Percentiles rank a stretch among this genome's conserved stretches.
These are phyloP conservation scores for Kernera saxatilis DNA, from an alignment of 345 rosid species.

Conservation along the genomic window DNA sequence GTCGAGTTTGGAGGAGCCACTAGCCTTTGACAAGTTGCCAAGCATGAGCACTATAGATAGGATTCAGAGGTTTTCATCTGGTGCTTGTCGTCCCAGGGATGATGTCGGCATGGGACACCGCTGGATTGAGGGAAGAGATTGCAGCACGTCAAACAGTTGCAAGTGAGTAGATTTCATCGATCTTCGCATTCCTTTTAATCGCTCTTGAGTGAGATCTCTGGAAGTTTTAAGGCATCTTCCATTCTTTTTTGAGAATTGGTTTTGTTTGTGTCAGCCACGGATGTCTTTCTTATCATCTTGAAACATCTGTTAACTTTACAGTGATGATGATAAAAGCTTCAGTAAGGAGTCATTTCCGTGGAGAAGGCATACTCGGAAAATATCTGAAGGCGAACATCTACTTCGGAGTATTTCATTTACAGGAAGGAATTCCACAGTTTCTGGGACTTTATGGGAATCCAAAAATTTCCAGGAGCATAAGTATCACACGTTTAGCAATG, in stretches of 20 bases:
- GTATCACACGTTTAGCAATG: slow-evolving; percentile 34
- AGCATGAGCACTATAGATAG: slow-evolving; percentile 81
- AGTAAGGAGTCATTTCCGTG: slow-evolving; percentile 65
- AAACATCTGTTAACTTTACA: slow-evolving; percentile 31
- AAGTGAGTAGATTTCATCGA: slow-evolving; percentile 38
- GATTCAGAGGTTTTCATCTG: slow-evolving; percentile 82
- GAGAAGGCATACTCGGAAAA: slow-evolving; percentile 58
- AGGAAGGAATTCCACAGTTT: slow-evolving; percentile 37
- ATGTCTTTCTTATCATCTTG: neutral
- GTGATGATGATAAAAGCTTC: slow-evolving; percentile 59
- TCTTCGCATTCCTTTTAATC: neutral
- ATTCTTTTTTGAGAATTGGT: neutral
- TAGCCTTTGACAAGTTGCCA: slow-evolving; percentile 81
- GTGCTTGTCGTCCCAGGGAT: slow-evolving; percentile 72
- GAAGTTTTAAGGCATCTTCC: neutral
- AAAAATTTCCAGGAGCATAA: slow-evolving; percentile 43
- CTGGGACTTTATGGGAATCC: slow-evolving; percentile 35
- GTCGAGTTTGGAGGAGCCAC: slow-evolving; percentile 97
- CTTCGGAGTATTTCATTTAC: slow-evolving; percentile 37
- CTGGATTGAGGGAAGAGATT: slow-evolving; percentile 81
- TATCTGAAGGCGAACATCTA: slow-evolving; percentile 39
- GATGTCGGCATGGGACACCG: slow-evolving; percentile 71
- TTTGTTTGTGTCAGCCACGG: too few species aligned
- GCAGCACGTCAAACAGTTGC: slow-evolving; percentile 74
- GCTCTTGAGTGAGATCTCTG: neutral